These are phyloP conservation scores for Neurospora crassa DNA, from an alignment of 2,329 filamentous ascomycete genomes.

Conservation along the genomic window DNA sequence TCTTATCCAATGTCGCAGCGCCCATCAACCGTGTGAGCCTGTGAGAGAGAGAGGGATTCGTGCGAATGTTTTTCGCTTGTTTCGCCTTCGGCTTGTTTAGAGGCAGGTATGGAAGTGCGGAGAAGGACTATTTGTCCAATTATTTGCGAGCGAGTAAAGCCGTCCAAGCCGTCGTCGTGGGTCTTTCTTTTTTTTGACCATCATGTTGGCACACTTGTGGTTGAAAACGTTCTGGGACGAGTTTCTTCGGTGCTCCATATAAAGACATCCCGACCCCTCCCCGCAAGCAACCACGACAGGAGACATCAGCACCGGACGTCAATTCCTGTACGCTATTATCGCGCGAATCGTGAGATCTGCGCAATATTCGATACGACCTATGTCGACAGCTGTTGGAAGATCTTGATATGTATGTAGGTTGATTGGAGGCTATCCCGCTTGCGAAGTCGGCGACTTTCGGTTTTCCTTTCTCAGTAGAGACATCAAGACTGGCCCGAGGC, in stretches of 20 bases:
- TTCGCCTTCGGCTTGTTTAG: background rate
- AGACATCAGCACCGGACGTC: background rate
- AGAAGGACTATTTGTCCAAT: background rate
- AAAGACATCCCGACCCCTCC: background rate
- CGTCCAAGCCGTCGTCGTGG: background rate
- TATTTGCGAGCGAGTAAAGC: background rate
- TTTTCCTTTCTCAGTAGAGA: background rate
- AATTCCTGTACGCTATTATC: background rate
- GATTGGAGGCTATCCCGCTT: background rate
- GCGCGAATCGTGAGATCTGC: background rate
- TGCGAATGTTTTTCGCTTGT: background rate
- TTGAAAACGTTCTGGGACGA: background rate
- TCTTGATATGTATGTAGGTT: background rate
- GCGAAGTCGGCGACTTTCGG: background rate
- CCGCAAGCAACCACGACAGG: background rate
- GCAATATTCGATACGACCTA: background rate
- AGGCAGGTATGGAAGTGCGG: background rate
- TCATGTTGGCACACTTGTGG: background rate
- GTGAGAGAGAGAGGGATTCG: background rate
- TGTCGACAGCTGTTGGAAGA: background rate
- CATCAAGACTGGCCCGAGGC: background rate
- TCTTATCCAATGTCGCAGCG: background rate
- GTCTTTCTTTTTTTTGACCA: background rate
- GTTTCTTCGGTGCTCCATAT: background rate
- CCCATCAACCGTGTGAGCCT: background rate